Conservation (phyloP, 2,329 filamentous ascomycete genomes). For the Cordyceps pruinosa region DNA sequence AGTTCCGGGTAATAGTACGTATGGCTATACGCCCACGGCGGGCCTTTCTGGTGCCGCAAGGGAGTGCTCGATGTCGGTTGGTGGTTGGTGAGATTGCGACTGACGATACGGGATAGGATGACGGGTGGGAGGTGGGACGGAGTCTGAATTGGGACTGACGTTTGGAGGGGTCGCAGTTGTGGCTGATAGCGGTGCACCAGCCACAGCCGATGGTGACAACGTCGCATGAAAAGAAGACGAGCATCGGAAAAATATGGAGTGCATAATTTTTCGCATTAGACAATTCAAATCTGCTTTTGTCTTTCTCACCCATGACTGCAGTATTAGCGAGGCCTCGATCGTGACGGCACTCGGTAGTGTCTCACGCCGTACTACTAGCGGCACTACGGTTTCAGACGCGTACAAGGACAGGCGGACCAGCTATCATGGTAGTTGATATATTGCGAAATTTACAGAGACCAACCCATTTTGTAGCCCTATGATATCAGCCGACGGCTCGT, state of each 20-base stretch:
- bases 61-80: conserved; percentile 2
- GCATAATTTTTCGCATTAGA: too few relatives aligned
- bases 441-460: conserved; percentile 6
- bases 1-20: conserved; percentile 16
- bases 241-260: too few relatives aligned
- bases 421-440: conserved; percentile 10
- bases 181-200: too few relatives aligned
- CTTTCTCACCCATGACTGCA: too few relatives aligned
- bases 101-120: neutral
- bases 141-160: too few relatives aligned
- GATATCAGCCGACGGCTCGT: neutral
- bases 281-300: too few relatives aligned
- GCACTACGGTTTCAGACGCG: neutral
- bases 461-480: neutral
- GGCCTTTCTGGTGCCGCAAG: neutral
- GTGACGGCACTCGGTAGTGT: too few relatives aligned
- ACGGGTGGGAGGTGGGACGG: too few relatives aligned
- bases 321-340: too few relatives aligned
- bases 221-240: too few relatives aligned
- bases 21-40: neutral
- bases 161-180: neutral
- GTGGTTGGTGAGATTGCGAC: neutral
- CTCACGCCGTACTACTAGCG: too few relatives aligned
- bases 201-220: too few relatives aligned
- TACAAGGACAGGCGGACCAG: neutral